Percentiles rank a stretch among this genome's conserved stretches.
These are phyloP conservation scores for Aegilops sharonensis DNA, from an alignment of 176 grass and related monocot species.

Conservation along the genomic window DNA sequence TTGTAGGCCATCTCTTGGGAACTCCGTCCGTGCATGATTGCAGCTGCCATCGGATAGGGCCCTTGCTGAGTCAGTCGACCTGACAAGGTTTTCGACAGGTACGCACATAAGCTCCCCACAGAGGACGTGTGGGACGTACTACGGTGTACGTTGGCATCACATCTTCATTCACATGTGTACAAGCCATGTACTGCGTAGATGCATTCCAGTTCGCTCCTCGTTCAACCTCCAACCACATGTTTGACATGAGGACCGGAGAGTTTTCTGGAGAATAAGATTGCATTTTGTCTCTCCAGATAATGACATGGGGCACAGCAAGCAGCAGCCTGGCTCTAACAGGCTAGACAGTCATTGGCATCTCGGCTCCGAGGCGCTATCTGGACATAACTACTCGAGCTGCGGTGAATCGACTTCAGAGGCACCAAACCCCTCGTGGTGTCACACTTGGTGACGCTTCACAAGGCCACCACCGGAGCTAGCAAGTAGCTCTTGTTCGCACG, in stretches of 20 bases:
- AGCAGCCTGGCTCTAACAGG: neutral
- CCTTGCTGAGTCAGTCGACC: neutral
- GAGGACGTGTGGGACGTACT: neutral
- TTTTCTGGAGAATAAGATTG: neutral
- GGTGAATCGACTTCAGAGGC: neutral
- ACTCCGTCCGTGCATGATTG: no score
- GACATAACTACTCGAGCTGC: constrained; percentile 1
- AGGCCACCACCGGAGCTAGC: neutral
- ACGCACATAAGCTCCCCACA: neutral
- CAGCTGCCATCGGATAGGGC: neutral
- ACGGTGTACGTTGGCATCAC: neutral
- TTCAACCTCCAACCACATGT: constrained; percentile 25
- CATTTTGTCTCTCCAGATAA: neutral
- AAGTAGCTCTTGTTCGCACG: constrained; percentile 19
- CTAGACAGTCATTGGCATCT: neutral
- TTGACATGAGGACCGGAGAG: constrained; percentile 20
- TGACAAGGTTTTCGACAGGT: neutral
- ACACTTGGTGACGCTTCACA: constrained; percentile 23
- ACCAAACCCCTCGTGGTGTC: neutral
- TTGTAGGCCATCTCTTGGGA: neutral
- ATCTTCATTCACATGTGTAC: neutral
- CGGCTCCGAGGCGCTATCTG: neutral
- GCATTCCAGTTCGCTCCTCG: neutral
- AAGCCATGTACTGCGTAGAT: neutral
- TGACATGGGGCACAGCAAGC: constrained; percentile 10